Evolutionary conservation across 2,329 filamentous ascomycete genomes (phyloP).

Genomic region (Davidsoniella virescens): DNA sequence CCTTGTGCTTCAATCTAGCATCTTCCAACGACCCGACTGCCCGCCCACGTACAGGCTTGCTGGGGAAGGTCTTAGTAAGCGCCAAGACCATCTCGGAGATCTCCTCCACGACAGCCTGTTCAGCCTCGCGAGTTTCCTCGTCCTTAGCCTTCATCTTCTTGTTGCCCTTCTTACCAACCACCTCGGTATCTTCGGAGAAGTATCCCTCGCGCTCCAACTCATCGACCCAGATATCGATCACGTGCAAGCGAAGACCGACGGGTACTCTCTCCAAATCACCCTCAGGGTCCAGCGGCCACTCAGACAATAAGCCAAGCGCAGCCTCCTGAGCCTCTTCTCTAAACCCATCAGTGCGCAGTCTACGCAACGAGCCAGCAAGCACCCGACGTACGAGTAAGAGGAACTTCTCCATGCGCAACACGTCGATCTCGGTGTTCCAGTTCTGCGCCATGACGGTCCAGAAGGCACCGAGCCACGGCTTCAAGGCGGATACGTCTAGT

Average conservation of each 20-base stretch:
- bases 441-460: constrained; percentile 55
- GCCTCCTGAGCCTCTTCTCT: not conserved
- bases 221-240: constrained; percentile 82
- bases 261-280: constrained; percentile 45
- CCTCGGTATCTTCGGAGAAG: constrained; percentile 25
- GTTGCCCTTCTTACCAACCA: constrained; percentile 20
- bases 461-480: constrained; percentile 33
- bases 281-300: constrained; percentile 21
- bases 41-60: constrained; percentile 55
- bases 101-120: constrained; percentile 35
- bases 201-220: constrained; percentile 60
- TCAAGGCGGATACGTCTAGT: constrained; percentile 30
- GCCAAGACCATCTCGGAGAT: constrained; percentile 41
- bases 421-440: constrained; percentile 57
- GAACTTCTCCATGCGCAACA: constrained; percentile 81
- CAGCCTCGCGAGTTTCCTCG: constrained; percentile 16
- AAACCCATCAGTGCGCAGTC: constrained; percentile 5
- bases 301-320: constrained; percentile 18
- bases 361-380: constrained; percentile 49
- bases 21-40: constrained; percentile 58
- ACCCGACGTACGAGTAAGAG: constrained; percentile 68
- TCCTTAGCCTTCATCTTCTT: constrained; percentile 17
- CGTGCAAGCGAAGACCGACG: constrained; percentile 72
- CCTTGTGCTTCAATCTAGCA: constrained; percentile 50
- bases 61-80: constrained; percentile 37